These are phyloP conservation scores for Akanthomyces lecanii DNA, from an alignment of 2,329 filamentous ascomycete species.

Conservation along the genomic window DNA sequence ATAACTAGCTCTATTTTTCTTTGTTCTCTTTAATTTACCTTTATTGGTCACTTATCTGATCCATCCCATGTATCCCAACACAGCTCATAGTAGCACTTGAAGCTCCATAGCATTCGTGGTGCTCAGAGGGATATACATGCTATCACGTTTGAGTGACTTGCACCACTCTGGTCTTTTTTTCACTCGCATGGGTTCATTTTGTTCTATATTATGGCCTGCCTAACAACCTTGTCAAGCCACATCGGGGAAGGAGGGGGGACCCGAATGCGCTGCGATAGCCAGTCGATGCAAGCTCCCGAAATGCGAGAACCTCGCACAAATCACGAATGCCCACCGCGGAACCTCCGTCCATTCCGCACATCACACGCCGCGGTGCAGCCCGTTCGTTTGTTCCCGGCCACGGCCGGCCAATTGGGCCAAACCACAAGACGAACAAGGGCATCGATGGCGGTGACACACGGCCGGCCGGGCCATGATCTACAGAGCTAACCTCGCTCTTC, in stretches of 20 bases:
- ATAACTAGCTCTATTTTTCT: background rate
- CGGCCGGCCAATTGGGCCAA: background rate
- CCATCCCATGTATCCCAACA: background rate
- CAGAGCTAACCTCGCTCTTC: background rate
- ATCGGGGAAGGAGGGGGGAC: background rate
- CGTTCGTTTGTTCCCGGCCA: background rate
- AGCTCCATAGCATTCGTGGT: no score
- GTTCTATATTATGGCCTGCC: background rate
- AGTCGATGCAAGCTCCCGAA: background rate
- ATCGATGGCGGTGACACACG: constrained; percentile 1
- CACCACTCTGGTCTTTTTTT: background rate
- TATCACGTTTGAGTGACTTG: background rate
- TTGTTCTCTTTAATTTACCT: background rate
- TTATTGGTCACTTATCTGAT: background rate
- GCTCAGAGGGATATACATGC: no score
- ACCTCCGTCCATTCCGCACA: background rate
- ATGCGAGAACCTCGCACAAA: constrained; percentile 10
- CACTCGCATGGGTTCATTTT: background rate
- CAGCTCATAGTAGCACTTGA: no score
- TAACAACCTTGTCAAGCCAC: constrained; percentile 12
- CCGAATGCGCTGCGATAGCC: background rate
- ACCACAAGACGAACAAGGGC: background rate
- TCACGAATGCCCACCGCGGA: background rate
- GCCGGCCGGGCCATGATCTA: background rate
- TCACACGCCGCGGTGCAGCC: background rate